These are phyloP conservation scores for Aspergillus brasiliensis DNA, from an alignment of 2,329 filamentous ascomycete species.

Conservation along the genomic window DNA sequence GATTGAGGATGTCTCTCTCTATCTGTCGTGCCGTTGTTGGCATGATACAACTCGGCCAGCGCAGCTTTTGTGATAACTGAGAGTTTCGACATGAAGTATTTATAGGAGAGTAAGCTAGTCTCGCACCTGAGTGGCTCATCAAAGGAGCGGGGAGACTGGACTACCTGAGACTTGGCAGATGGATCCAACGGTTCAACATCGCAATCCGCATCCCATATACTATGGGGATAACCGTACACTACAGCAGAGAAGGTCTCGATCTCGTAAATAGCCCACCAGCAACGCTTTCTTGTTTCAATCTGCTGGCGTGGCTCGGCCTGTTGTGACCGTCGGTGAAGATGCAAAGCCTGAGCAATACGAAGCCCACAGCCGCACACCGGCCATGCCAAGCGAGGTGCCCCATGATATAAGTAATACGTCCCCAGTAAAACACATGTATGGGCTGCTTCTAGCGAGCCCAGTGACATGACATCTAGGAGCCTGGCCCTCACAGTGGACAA, in stretches of 20 bases:
- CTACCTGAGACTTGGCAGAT: constrained; percentile 12
- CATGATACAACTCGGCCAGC: constrained; percentile 22
- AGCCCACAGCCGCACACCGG: constrained; percentile 42
- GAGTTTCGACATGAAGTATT: constrained; percentile 29
- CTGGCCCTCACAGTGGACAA: constrained; percentile 15
- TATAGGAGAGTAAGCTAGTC: constrained; percentile 24
- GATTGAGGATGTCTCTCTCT: too few relatives aligned
- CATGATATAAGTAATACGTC: constrained; percentile 42
- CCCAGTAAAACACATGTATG: constrained; percentile 42
- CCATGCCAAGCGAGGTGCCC: constrained; percentile 41
- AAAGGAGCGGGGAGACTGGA: constrained; percentile 13
- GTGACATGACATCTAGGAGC: constrained; percentile 27
- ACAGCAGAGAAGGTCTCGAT: constrained; percentile 47
- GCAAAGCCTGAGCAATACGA: constrained; percentile 39
- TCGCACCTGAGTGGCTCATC: constrained; percentile 11
- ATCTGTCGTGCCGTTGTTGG: too few relatives aligned
- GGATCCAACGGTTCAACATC: constrained; percentile 34
- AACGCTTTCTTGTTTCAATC: constrained; percentile 37
- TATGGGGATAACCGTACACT: constrained; percentile 42
- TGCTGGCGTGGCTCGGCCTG: constrained; percentile 5
- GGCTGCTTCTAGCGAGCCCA: constrained; percentile 32
- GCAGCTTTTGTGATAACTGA: constrained; percentile 20
- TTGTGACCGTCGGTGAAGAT: constrained; percentile 34
- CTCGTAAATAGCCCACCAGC: constrained; percentile 48
- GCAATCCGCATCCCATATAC: constrained; percentile 37